Evolutionary conservation across 176 grass and related monocot genomes (phyloP).

Genomic region (Saccharum spontaneum): DNA sequence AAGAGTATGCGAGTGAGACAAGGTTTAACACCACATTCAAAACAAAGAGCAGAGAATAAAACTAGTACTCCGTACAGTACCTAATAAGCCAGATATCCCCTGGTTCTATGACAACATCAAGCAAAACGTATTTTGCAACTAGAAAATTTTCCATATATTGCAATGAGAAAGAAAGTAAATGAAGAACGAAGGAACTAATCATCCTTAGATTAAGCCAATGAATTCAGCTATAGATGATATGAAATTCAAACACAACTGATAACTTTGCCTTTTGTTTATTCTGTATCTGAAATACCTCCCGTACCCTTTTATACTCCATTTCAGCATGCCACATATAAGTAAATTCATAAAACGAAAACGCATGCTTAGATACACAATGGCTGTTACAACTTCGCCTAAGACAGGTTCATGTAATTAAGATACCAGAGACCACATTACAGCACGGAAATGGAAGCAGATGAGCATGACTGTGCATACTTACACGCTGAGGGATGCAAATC

Average conservation of each 20-base stretch:
- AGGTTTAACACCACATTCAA: not conserved
- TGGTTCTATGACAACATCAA: not conserved
- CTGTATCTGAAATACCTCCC: not conserved
- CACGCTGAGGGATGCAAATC: conserved; percentile 7
- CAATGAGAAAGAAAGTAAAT: not conserved
- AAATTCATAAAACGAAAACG: not conserved
- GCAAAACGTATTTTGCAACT: not conserved
- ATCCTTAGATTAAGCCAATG: not conserved
- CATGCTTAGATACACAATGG: not conserved
- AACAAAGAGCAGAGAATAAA: not conserved
- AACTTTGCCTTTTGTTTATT: not conserved
- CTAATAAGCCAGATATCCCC: not conserved
- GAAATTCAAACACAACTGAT: not conserved
- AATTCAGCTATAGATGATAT: not conserved
- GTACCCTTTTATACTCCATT: not conserved
- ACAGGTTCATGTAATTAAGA: not conserved
- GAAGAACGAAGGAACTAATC: not conserved
- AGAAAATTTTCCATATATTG: not conserved
- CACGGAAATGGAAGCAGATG: not conserved
- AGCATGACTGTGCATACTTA: conserved; percentile 33
- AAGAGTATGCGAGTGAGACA: conserved; percentile 20
- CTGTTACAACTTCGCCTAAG: not conserved
- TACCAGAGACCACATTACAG: too few relatives aligned
- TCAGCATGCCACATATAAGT: not conserved
- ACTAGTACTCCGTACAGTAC: not conserved